phyloP scores from a whole-genome alignment of 163 green algal species.

The Chloroidium sp. region DNA sequence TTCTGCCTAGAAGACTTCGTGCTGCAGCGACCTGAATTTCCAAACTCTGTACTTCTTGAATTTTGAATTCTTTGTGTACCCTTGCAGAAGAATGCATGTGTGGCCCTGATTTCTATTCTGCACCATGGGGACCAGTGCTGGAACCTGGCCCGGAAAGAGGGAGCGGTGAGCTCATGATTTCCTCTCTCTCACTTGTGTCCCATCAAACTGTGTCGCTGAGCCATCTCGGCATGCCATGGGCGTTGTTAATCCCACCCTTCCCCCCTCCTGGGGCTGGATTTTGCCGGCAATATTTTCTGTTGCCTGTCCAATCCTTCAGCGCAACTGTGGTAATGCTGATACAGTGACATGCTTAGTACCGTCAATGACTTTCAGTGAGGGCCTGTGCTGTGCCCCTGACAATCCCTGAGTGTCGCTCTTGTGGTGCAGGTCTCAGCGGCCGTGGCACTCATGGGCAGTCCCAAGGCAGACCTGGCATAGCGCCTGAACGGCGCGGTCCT shows the following conservation, averaged over 20 bases:
- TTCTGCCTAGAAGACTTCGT: no score
- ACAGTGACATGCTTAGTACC: no score
- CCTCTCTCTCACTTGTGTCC: neutral
- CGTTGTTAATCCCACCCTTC: no score
- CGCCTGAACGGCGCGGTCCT: neutral
- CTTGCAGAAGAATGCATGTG: neutral
- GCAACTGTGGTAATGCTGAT: no score
- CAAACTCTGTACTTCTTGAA: no score
- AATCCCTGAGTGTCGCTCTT: neutral
- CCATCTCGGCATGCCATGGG: no score
- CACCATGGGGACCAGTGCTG: neutral
- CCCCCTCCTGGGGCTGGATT: no score
- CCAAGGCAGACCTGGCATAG: neutral
- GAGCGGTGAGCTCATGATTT: neutral
- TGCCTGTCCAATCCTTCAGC: no score
- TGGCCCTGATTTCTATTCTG: neutral
- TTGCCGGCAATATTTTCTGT: no score
- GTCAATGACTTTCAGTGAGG: no score
- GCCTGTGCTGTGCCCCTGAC: no score
- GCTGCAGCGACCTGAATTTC: neutral
- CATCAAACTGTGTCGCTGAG: neutral
- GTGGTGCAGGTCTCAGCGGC: neutral
- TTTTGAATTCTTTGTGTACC: no score
- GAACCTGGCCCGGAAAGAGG: neutral
- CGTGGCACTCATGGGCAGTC: neutral